Evolutionary conservation across 805 yeast genomes (phyloP).

Genomic region (Yamadazyma insecticola): DNA sequence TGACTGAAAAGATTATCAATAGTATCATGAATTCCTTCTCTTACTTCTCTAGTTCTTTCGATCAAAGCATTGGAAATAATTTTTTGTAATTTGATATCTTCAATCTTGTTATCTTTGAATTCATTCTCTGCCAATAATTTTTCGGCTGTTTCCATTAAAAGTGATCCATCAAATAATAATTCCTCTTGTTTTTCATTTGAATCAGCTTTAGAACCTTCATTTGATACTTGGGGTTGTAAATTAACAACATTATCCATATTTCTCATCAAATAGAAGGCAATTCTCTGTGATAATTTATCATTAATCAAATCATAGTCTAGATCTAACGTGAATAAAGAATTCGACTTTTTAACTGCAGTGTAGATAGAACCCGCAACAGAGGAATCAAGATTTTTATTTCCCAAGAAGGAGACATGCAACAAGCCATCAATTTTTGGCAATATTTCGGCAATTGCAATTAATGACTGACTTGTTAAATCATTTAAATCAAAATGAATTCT

Average conservation of each 20-base stretch:
- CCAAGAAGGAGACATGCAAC: slow-evolving; percentile 51
- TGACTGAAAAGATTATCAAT: slow-evolving; percentile 47
- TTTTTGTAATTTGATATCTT: slow-evolving; percentile 36
- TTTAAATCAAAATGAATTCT: slow-evolving; percentile 54
- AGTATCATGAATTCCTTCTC: slow-evolving; percentile 47
- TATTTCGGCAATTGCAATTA: slow-evolving; percentile 45
- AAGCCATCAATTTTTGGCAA: slow-evolving; percentile 45
- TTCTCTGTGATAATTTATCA: slow-evolving; percentile 49
- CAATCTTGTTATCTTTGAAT: slow-evolving; percentile 29
- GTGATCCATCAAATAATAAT: slow-evolving; percentile 69
- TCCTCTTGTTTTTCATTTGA: slow-evolving; percentile 51
- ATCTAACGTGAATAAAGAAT: slow-evolving; percentile 47
- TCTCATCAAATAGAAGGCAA: slow-evolving; percentile 53
- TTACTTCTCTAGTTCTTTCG: slow-evolving; percentile 45
- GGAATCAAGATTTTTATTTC: slow-evolving; percentile 42
- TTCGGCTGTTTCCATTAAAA: slow-evolving; percentile 71
- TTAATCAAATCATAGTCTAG: slow-evolving; percentile 49
- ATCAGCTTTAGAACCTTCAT: slow-evolving; percentile 5
- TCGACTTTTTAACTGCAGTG: slow-evolving; percentile 43
- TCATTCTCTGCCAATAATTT: slow-evolving; percentile 46
- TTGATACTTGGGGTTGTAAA: slow-evolving; percentile 1
- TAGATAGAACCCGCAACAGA: slow-evolving; percentile 47
- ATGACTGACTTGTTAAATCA: slow-evolving; percentile 42
- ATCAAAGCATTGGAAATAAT: slow-evolving; percentile 47
- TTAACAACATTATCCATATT: slow-evolving; percentile 41